Base-by-base conservation (phyloP, 805 yeast species). In the Candida michaelii region DNA sequence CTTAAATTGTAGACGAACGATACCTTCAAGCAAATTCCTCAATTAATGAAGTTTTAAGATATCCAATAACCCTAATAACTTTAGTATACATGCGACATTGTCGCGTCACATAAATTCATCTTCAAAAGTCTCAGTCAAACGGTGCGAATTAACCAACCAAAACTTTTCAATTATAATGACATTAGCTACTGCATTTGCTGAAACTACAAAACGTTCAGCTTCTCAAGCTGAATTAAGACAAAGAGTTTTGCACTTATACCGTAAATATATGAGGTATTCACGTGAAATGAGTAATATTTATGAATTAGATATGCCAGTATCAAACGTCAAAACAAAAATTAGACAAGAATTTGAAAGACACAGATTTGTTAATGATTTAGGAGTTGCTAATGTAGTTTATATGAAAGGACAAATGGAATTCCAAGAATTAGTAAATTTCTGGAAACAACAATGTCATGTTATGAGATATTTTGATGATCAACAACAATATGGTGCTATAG, bases 321-420 rank as follows among this genome's bases (percentile, higher is more conserved):
- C 91, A 30, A 76, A 79, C 47, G 82, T 87, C 45, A 82, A 88
- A 64, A 85, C 95, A 44, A 85, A 84, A 67, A 76, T 88, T 51
- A 81, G 96, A 75, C 93, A 87, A 65, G 93, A 88, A 65, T 88
- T 88, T 53, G 96, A 88, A 66, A 82, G 95, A 69, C 76, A 87
- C 58, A 75, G 95, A 58, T 87, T 72, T 58, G 88, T 86, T 40
- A 69, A 69, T 40, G 88, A 84, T 56, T 61, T 83, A 51, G 78
- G 79, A 25, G 77, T 83, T 35, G 73, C 76, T 49, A 88, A 87
- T 63, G 75, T 85, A 13, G 71, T 88, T 44, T 79, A 79, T 52
- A 80, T 85, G 69, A 85, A 86, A 69, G 95, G 91, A 5, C 89
- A 85, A 57, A 85, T 85, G 93, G 96, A 88, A 63, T 88, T 81